These are phyloP conservation scores for Abortiporus biennis DNA, from an alignment of 1,284 basidiomycete genomes.

Conservation along the genomic window DNA sequence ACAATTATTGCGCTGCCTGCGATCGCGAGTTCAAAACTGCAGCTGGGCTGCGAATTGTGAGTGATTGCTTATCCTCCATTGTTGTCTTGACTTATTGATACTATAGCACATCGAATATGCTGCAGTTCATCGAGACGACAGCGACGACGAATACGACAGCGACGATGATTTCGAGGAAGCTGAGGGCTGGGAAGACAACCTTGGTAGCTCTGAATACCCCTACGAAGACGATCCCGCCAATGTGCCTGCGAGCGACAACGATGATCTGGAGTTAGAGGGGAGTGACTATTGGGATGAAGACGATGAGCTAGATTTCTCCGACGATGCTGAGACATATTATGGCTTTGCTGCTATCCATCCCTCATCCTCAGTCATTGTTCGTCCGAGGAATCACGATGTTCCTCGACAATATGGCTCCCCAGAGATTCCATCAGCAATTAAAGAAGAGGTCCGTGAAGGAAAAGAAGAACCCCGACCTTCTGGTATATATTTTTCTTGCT, in stretches of 20 bases:
- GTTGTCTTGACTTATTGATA: neutral
- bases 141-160: slow-evolving; percentile 17
- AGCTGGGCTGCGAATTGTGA: slow-evolving; percentile 21
- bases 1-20: slow-evolving; percentile 22
- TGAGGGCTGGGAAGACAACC: slow-evolving; percentile 23
- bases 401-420: neutral
- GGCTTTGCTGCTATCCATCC: neutral
- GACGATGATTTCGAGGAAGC: slow-evolving; percentile 14
- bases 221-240: slow-evolving; percentile 19
- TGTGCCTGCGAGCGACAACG: slow-evolving; percentile 9
- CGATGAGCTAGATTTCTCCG: slow-evolving; percentile 13
- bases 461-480: neutral
- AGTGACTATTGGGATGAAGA: slow-evolving; percentile 21
- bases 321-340: neutral
- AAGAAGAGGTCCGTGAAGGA: no score
- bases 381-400: neutral
- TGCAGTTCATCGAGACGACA: slow-evolving; percentile 23
- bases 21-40: slow-evolving; percentile 18
- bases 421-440: no score
- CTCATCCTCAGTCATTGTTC: neutral
- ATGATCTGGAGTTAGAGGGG: slow-evolving; percentile 6
- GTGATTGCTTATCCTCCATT: slow-evolving; percentile 6
- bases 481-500: slow-evolving; percentile 11
- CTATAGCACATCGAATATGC: slow-evolving; percentile 23
- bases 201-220: slow-evolving; percentile 16